phyloP scores from a whole-genome alignment of 768 basidiomycete genomes.

The Boletus pseudo-olivaceus region DNA sequence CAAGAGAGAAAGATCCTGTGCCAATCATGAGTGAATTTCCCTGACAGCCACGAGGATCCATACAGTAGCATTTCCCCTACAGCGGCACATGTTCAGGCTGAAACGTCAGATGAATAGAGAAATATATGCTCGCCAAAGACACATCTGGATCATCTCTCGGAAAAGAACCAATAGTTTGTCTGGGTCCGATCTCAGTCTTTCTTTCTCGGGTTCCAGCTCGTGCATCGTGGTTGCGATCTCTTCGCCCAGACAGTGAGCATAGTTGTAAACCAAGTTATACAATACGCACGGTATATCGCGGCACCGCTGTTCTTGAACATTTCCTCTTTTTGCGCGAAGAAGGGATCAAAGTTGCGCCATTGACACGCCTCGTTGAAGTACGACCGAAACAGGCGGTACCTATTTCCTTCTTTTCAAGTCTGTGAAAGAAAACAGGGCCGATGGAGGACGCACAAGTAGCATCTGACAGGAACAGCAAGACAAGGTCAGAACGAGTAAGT shows the following conservation, averaged over 20 bases:
- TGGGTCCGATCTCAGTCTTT: constrained; percentile 41
- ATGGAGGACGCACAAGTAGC: constrained; percentile 57
- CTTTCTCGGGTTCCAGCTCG: constrained; percentile 54
- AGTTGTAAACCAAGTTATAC: not conserved
- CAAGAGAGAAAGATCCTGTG: constrained; percentile 88
- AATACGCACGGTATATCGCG: constrained; percentile 70
- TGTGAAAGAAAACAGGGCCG: not conserved
- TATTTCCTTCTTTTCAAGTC: constrained; percentile 26
- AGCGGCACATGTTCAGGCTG: not conserved
- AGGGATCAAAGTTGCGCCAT: constrained; percentile 83
- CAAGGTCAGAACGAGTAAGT: not conserved
- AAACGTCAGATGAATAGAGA: not conserved
- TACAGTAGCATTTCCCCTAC: constrained; percentile 93
- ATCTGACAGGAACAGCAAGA: constrained; percentile 38
- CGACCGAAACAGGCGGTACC: constrained; percentile 80
- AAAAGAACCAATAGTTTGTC: constrained; percentile 63
- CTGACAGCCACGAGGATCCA: constrained; percentile 11
- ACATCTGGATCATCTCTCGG: constrained; percentile 86
- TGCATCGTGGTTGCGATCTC: constrained; percentile 74
- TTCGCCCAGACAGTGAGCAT: constrained; percentile 25
- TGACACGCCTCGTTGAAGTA: constrained; percentile 62
- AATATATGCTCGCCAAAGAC: constrained; percentile 53
- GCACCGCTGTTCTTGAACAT: constrained; percentile 76
- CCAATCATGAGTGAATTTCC: not conserved
- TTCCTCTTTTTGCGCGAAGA: constrained; percentile 70